Conservation (phyloP, 139 green algal genomes). For the Chara braunii region DNA sequence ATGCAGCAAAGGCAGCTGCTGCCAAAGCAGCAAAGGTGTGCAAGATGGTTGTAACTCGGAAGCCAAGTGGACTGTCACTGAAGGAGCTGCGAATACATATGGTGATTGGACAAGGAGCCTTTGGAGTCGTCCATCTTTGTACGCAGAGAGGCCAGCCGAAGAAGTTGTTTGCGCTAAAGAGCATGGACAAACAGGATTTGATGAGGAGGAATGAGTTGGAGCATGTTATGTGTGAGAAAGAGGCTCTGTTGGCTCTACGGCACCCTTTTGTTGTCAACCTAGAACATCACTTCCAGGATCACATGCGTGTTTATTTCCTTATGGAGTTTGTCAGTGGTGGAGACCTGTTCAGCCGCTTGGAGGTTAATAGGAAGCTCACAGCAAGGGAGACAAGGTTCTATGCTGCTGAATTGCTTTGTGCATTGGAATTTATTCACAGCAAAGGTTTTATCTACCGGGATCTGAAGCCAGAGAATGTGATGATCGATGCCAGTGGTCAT, state of each 20-base stretch:
- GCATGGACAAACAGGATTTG: conserved; percentile 66
- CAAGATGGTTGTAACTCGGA: too few species aligned
- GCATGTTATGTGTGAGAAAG: conserved; percentile 62
- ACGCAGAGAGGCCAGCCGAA: background rate
- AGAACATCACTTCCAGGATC: background rate
- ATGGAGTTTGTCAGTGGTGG: conserved; percentile 69
- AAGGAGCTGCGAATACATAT: too few species aligned
- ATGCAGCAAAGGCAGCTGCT: too few species aligned
- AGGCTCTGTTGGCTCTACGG: conserved; percentile 48
- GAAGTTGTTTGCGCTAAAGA: conserved; percentile 40
- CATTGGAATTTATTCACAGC: conserved; percentile 33
- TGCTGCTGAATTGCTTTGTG: background rate
- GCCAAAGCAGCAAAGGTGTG: too few species aligned
- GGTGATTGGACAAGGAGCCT: background rate
- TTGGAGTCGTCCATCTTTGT: conserved; percentile 8
- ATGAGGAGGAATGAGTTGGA: conserved; percentile 45
- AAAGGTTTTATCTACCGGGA: conserved; percentile 35
- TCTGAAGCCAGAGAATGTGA: conserved; percentile 45
- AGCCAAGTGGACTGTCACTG: too few species aligned
- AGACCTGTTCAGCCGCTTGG: conserved; percentile 67
- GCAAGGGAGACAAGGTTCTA: conserved; percentile 25
- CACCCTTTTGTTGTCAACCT: conserved; percentile 58
- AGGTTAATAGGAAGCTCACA: conserved; percentile 3
- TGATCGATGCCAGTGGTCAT: conserved; percentile 15
- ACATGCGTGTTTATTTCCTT: background rate